These are phyloP conservation scores for Effrenium voratum DNA, from an alignment of 73 alveolate species.

Conservation along the genomic window DNA sequence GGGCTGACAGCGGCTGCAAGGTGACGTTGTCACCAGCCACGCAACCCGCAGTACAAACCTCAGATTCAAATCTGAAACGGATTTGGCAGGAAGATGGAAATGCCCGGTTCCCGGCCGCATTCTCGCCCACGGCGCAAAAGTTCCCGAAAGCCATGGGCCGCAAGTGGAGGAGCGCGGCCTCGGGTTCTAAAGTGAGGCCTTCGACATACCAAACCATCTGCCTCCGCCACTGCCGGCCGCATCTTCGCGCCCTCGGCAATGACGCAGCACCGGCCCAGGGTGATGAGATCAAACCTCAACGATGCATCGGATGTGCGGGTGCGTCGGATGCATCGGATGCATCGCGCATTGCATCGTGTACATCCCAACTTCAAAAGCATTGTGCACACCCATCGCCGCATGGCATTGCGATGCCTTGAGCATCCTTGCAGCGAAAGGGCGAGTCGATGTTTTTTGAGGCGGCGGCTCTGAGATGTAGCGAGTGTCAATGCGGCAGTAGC, in stretches of 20 bases:
- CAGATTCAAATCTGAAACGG: background rate
- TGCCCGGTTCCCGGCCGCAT: background rate
- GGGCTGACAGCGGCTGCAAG: slow-evolving; percentile 57
- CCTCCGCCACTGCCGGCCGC: slow-evolving; percentile 92
- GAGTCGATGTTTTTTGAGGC: background rate
- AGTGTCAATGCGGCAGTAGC: slow-evolving; percentile 92
- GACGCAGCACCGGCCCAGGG: slow-evolving; percentile 66
- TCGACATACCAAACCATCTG: background rate
- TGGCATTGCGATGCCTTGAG: too few relatives aligned
- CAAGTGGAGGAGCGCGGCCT: slow-evolving; percentile 61
- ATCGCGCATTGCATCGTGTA: background rate
- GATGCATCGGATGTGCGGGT: too few relatives aligned
- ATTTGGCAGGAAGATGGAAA: background rate
- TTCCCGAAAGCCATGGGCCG: slow-evolving; percentile 86
- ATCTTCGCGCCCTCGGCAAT: slow-evolving; percentile 91
- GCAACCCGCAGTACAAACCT: slow-evolving; percentile 93
- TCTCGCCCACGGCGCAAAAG: slow-evolving; percentile 83
- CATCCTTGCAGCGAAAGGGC: too few relatives aligned
- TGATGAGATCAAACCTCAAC: slow-evolving; percentile 63
- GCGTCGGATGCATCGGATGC: too few relatives aligned
- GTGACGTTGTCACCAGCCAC: slow-evolving; percentile 81
- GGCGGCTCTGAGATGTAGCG: slow-evolving; percentile 71
- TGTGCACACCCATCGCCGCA: background rate
- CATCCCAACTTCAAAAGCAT: too few relatives aligned
- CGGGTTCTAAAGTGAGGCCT: background rate